Evolutionary conservation across 768 basidiomycete species (phyloP), one percentile per base, ranked within the genome.

Genomic region (Kwoniella newhampshirensis): DNA sequence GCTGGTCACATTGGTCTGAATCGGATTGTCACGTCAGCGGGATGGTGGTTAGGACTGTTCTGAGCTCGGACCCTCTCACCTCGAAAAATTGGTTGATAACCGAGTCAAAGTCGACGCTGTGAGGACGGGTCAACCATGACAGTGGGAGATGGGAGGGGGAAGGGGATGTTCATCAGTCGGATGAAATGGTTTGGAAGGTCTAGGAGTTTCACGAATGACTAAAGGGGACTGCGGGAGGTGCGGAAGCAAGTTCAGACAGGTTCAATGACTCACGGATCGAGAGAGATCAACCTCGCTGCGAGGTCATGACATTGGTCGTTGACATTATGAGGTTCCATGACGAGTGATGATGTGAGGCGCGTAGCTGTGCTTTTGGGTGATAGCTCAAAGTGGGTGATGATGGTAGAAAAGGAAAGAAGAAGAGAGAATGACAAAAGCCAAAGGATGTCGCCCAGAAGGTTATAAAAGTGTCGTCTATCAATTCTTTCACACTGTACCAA

Each of bases 51-150:
- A 32, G 47, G n/a, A n/a, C 25, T 30, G 21, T 26, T 25, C 27
- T 43, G 27, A 32, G n/a, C 25, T 23, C 8, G 26, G 25, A 27
- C 9, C 20, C 17, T 37, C 67, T 56, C 28, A 63, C 67, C 53
- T 70, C 53, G 51, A 70, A 70, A 57, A 59, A 70, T 48, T 63
- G 40, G 54, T 70, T 60, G 50, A 70, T 48, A 17, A 59, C 65
- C 11, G 55, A 55, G 48, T 60, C 56, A 45, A 54, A 62, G 23
- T 70, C 60, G 54, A 60, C 54, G 3, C 68, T 70, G 59, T 6
- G 27, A n/a, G 41, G 27, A 6, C 8, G 32, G 40, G 46, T 42
- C 30, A 36, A 27, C 28, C 4, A 26, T 26, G 51, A 27, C 20
- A 27, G 18, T 3, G 26, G 44, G 28, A 37, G 26, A 32, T 4